Evolutionary conservation across 768 basidiomycete species (phyloP).

Genomic region (Mycena kentingensis): DNA sequence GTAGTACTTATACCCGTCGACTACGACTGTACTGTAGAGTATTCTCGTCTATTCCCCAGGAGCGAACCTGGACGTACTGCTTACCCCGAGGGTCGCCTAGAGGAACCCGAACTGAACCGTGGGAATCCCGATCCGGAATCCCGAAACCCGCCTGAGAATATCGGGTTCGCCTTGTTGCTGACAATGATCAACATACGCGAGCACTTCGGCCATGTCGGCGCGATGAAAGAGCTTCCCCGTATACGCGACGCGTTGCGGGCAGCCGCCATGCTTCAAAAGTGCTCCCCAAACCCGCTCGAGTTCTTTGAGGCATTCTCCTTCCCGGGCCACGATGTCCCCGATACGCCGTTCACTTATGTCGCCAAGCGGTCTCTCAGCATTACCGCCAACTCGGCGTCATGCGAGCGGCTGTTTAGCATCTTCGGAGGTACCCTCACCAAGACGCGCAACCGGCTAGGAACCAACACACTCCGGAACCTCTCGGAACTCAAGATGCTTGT

Average conservation of each 20-base stretch:
- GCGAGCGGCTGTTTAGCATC: slow-evolving; percentile 32
- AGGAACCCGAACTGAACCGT: too few relatives aligned
- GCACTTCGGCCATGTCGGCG: too few relatives aligned
- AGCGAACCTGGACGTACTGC: too few relatives aligned
- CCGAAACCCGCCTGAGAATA: too few relatives aligned
- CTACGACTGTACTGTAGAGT: too few relatives aligned
- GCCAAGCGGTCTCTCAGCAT: slow-evolving; percentile 26
- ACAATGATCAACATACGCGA: too few relatives aligned
- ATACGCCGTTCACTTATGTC: slow-evolving; percentile 25
- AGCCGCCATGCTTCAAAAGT: slow-evolving; percentile 1
- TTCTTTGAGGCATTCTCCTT: slow-evolving; percentile 13
- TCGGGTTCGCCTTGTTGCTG: neutral
- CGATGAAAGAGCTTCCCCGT: neutral
- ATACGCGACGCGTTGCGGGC: neutral
- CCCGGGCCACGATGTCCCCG: neutral
- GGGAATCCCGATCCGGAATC: too few relatives aligned
- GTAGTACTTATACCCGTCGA: too few relatives aligned
- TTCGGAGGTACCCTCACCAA: slow-evolving; percentile 34
- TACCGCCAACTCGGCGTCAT: slow-evolving; percentile 34
- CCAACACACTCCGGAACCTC: slow-evolving; percentile 23
- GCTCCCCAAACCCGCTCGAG: slow-evolving; percentile 12
- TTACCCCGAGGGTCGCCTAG: too few relatives aligned
- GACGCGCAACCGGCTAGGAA: slow-evolving; percentile 26
- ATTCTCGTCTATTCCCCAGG: too few relatives aligned
- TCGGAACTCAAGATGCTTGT: slow-evolving; percentile 34